phyloP scores from a whole-genome alignment of 768 basidiomycete genomes.

The Kwoniella shandongensis region DNA sequence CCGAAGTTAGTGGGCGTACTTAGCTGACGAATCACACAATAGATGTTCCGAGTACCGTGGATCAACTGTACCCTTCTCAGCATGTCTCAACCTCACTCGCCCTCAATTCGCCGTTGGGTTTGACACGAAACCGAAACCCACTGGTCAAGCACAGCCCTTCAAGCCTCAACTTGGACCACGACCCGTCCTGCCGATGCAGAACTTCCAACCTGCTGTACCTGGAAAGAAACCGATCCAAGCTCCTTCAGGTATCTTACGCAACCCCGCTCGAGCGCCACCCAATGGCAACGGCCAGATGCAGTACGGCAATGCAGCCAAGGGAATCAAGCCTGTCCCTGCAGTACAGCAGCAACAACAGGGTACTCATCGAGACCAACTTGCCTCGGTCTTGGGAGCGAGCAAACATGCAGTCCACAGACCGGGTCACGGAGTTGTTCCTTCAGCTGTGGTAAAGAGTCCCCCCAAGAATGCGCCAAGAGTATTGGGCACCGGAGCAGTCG shows the following conservation, averaged over 20 bases:
- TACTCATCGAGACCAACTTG: constrained; percentile 16
- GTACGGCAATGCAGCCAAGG: constrained; percentile 51
- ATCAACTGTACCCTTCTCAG: constrained; percentile 77
- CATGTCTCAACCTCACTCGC: constrained; percentile 82
- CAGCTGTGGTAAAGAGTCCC: background rate
- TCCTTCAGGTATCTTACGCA: constrained; percentile 63
- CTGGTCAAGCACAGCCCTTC: constrained; percentile 58
- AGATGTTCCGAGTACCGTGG: constrained; percentile 93
- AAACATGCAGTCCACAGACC: constrained; percentile 20
- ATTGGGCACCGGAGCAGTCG: background rate
- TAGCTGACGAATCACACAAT: constrained; percentile 1
- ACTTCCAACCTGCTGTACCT: constrained; percentile 63
- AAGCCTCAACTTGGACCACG: constrained; percentile 68
- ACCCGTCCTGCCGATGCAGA: constrained; percentile 64
- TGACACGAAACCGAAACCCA: constrained; percentile 19
- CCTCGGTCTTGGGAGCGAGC: constrained; percentile 7
- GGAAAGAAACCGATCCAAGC: constrained; percentile 56
- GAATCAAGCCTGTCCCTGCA: constrained; percentile 34
- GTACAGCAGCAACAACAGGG: constrained; percentile 5
- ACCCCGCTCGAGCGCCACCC: constrained; percentile 57
- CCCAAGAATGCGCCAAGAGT: background rate
- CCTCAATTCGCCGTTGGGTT: constrained; percentile 82
- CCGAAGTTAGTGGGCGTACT: background rate
- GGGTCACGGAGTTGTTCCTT: constrained; percentile 3
- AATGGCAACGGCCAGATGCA: constrained; percentile 28